Base-by-base conservation (phyloP, 805 yeast species). In the Cyberlindnera maclurae region DNA sequence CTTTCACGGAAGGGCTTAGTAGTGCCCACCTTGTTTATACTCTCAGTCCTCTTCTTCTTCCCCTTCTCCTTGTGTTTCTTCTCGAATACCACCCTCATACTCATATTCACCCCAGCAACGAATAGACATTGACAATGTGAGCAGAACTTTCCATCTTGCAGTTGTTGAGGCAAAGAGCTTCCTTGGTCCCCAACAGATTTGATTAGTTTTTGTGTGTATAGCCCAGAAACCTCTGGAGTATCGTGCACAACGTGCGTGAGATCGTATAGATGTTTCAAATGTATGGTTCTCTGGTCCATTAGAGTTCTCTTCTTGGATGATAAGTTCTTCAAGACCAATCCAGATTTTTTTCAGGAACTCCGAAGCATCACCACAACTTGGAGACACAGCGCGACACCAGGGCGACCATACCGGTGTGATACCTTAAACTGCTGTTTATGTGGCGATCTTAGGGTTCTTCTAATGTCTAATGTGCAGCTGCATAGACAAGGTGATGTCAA, bases 31-130 rank as follows among this genome's bases (percentile, higher is more conserved):
- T 12, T 27, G 17, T 28, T 27, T 11, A 28, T 11, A 26, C 28
- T 18, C 22, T n/a, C n/a, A n/a, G n/a, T n/a, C n/a, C n/a, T 13
- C 7, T 37, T 28, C 45, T 20, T 41, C 31, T 41, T 42, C 12
- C 27, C n/a, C 26, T 39, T 43, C 15, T 22, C 33, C 27, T 32
- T 32, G 9, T 10, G 6, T 8, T 31, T 28, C 29, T 44, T 47
- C 4, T 33, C 12, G 40, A 26, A 52, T 3, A 39, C 44, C 4
- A 50, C 38, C 22, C 54, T 43, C 54, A 58, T 54, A 6, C 41
- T 30, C 35, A 54, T 36, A 27, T 52, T 62, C n/a, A 50, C 29
- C 6, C 56, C 55, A 3, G 67, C 59, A 10, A 65, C 43, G 16
- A 58, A 44, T 3, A 62, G 32, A 9, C 42, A 50, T 12, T 34